phyloP scores from a whole-genome alignment of 2,329 filamentous ascomycete species.

The Akanthomyces lecanii region DNA sequence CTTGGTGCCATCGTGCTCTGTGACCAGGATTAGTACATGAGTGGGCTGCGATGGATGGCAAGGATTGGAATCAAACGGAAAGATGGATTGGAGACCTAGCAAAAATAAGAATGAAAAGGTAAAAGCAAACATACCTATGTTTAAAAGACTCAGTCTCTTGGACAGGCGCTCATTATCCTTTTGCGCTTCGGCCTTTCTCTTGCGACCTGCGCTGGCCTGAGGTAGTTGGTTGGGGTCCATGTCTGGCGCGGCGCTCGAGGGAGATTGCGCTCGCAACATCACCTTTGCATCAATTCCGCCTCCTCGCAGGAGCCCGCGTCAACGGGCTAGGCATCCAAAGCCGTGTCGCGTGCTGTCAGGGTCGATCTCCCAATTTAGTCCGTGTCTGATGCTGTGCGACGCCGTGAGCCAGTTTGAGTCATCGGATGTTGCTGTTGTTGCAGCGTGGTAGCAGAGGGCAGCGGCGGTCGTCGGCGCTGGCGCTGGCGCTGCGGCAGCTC shows the following conservation, averaged over 20 bases:
- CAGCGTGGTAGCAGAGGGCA: not conserved
- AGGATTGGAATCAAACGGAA: too few species aligned
- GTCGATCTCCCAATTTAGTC: not conserved
- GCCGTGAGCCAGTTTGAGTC: constrained; percentile 3
- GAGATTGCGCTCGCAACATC: constrained; percentile 21
- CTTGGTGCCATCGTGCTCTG: constrained; percentile 59
- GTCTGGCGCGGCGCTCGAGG: constrained; percentile 4
- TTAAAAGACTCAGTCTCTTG: constrained; percentile 78
- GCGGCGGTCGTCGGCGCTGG: constrained; percentile 4
- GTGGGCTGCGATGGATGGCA: not conserved
- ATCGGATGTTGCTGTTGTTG: constrained; percentile 10
- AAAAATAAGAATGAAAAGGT: not conserved
- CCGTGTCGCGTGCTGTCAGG: not conserved
- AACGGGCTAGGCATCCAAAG: not conserved
- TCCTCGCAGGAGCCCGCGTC: constrained; percentile 1
- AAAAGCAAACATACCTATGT: constrained; percentile 59
- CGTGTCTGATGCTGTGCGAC: not conserved
- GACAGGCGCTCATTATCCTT: constrained; percentile 70
- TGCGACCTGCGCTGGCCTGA: constrained; percentile 33
- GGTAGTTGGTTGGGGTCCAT: constrained; percentile 16
- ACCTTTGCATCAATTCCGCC: constrained; percentile 16
- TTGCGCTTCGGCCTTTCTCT: constrained; percentile 54
- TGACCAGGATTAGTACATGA: not conserved
- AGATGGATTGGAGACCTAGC: not conserved
- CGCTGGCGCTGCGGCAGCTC: constrained; percentile 11